phyloP scores from a whole-genome alignment of 495 filamentous ascomycete genomes.

The Aspergillus sclerotioniger region DNA sequence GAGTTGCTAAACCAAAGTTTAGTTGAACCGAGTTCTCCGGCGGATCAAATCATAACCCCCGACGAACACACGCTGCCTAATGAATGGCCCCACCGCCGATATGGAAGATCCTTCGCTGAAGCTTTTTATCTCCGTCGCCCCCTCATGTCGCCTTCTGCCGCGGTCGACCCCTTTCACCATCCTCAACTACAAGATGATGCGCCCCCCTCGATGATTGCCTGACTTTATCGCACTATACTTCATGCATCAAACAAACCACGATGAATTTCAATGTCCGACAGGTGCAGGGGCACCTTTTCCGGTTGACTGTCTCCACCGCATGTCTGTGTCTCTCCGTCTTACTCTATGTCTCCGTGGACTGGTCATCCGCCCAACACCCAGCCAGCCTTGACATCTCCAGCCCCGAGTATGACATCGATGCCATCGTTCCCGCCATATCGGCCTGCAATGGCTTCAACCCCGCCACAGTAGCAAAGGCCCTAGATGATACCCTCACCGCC shows the following conservation, averaged over 20 bases:
- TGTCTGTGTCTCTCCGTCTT: background rate
- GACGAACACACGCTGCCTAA: no score
- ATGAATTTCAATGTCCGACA: background rate
- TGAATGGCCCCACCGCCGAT: no score
- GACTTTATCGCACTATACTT: background rate
- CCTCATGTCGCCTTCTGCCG: background rate
- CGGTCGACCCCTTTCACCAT: background rate
- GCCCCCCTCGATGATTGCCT: no score
- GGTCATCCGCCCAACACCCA: no score
- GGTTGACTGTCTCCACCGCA: background rate
- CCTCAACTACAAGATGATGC: no score
- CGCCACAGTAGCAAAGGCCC: background rate
- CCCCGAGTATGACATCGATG: background rate
- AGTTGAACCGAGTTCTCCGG: no score
- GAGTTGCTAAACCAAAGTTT: no score
- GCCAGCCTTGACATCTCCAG: background rate
- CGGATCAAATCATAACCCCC: no score
- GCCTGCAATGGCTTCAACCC: background rate
- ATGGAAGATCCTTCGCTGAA: no score
- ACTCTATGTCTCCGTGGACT: background rate
- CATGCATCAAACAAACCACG: background rate
- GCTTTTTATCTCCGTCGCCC: no score
- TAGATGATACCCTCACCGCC: background rate
- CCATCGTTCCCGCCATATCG: background rate
- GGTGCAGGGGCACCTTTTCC: slow-evolving; percentile 1